Evolutionary conservation across 352 stramenopile genomes (phyloP).

Genomic region (Pythium dissimile): DNA sequence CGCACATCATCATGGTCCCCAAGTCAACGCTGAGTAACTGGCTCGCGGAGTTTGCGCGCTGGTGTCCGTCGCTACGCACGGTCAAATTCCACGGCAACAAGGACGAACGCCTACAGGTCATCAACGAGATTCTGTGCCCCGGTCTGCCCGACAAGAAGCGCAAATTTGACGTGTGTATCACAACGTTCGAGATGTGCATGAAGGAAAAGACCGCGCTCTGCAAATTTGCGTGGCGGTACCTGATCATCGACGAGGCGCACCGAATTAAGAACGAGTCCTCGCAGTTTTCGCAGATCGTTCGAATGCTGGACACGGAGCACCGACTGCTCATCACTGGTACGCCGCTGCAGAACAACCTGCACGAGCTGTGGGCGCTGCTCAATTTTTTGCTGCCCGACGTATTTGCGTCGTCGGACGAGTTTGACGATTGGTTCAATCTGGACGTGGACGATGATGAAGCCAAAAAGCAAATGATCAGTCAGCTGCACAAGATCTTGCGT

Average conservation of each 20-base stretch:
- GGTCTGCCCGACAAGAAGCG: constrained; percentile 87
- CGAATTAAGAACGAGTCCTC: constrained; percentile 88
- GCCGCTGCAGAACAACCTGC: constrained; percentile 94
- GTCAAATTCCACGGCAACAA: constrained; percentile 94
- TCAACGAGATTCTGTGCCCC: constrained; percentile 88
- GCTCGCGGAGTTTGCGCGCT: constrained; percentile 91
- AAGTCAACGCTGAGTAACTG: constrained; percentile 94
- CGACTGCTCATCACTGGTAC: constrained; percentile 93
- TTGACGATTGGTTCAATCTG: constrained; percentile 89
- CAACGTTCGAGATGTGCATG: constrained; percentile 96
- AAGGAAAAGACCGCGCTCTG: constrained; percentile 87
- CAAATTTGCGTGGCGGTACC: constrained; percentile 89
- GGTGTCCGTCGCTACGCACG: constrained; percentile 88
- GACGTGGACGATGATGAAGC: constrained; percentile 86
- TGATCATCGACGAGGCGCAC: constrained; percentile 87
- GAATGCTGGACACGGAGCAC: constrained; percentile 81
- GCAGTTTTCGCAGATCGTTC: constrained; percentile 83
- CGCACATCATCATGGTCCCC: constrained; percentile 93
- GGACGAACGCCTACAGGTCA: constrained; percentile 79
- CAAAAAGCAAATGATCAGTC: constrained; percentile 89
- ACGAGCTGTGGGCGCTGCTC: constrained; percentile 93
- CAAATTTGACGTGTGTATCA: constrained; percentile 97
- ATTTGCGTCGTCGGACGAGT: constrained; percentile 87
- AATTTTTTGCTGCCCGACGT: constrained; percentile 94
- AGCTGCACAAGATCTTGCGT: constrained; percentile 86